phyloP scores from a whole-genome alignment of 1,139 yeast genomes.

The Suhomyces choctaworum region DNA sequence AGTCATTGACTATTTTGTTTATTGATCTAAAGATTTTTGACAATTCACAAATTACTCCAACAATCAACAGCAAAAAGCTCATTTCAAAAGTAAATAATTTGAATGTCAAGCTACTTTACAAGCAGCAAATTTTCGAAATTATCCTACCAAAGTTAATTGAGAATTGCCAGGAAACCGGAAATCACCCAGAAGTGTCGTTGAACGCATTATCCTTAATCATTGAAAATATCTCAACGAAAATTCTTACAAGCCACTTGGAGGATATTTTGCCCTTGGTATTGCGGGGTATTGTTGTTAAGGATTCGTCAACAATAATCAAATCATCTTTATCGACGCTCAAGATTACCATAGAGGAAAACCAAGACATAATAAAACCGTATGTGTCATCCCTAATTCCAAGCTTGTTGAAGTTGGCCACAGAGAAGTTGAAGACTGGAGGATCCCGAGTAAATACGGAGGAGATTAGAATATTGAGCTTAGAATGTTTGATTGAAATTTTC shows the following conservation, averaged over 20 bases:
- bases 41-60: constrained; percentile 29
- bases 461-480: constrained; percentile 59
- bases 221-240: constrained; percentile 60
- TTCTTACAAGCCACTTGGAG: constrained; percentile 61
- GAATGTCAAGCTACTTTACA: constrained; percentile 65
- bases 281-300: constrained; percentile 56
- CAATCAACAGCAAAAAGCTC: constrained; percentile 22
- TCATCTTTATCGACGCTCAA: constrained; percentile 60
- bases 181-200: constrained; percentile 45
- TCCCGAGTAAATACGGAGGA: constrained; percentile 22
- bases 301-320: constrained; percentile 45
- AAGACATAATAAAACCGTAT: constrained; percentile 52
- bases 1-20: constrained; percentile 62
- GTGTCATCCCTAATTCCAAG: constrained; percentile 58
- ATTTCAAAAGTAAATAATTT: constrained; percentile 56
- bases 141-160: constrained; percentile 51
- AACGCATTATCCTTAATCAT: constrained; percentile 67
- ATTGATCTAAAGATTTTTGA: constrained; percentile 63
- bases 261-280: constrained; percentile 69
- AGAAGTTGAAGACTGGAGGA: constrained; percentile 24
- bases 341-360: constrained; percentile 53
- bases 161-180: constrained; percentile 27
- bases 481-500: constrained; percentile 54
- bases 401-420: constrained; percentile 42
- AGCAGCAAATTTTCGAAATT: constrained; percentile 71